A percentile compares a stretch with the other conserved stretches of the same genome.
Evolutionary conservation across 352 stramenopile genomes (phyloP).

Genomic region (Phytophthora ohioensis): DNA sequence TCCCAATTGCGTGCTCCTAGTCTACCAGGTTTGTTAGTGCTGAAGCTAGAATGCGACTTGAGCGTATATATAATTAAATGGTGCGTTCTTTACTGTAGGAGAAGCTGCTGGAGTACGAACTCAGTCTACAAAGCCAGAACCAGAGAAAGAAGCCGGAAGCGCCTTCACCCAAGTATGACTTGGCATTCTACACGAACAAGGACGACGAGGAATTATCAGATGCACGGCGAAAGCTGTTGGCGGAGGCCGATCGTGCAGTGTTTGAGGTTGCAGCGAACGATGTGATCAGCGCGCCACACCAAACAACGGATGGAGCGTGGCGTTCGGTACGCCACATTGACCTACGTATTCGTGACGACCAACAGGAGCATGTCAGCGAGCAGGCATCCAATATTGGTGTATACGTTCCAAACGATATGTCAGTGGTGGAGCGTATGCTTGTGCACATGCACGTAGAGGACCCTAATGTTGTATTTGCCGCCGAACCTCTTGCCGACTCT

Average conservation of each 20-base stretch:
- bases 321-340: slow-evolving; percentile 82
- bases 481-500: slow-evolving; percentile 30
- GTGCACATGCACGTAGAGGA: slow-evolving; percentile 58
- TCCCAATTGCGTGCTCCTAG: slow-evolving; percentile 87
- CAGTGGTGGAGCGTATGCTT: slow-evolving; percentile 63
- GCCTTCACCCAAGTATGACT: slow-evolving; percentile 54
- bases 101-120: slow-evolving; percentile 86
- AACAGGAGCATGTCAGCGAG: slow-evolving; percentile 58
- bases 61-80: neutral
- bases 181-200: slow-evolving; percentile 56
- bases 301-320: slow-evolving; percentile 60
- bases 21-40: slow-evolving; percentile 74
- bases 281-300: slow-evolving; percentile 67
- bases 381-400: slow-evolving; percentile 84
- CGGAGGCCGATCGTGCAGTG: slow-evolving; percentile 45
- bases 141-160: slow-evolving; percentile 30
- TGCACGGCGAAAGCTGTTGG: slow-evolving; percentile 44
- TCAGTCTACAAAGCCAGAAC: slow-evolving; percentile 53
- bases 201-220: slow-evolving; percentile 40
- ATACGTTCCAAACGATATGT: slow-evolving; percentile 71
- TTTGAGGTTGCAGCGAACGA: slow-evolving; percentile 66
- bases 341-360: slow-evolving; percentile 51
- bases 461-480: slow-evolving; percentile 54
- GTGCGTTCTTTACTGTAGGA: slow-evolving; percentile 49
- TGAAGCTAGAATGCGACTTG: neutral